Evolutionary conservation across 2,329 filamentous ascomycete genomes (phyloP), one percentile per base, ranked within the genome.

Genomic region (Paracoccidioides brasiliensis): DNA sequence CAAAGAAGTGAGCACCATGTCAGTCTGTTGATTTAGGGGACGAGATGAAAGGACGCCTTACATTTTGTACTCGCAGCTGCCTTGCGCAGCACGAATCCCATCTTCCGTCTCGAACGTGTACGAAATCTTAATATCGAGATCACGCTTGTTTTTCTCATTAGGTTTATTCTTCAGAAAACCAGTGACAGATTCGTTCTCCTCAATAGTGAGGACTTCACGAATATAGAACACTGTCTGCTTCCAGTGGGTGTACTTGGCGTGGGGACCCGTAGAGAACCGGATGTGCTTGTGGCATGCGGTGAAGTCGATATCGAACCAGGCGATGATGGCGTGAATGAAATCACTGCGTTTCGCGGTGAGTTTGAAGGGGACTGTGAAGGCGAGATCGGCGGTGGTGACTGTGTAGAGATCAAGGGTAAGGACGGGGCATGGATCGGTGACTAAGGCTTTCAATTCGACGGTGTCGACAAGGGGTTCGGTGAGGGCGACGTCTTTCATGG

Each of bases 141-240:
- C 93, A 62, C 93, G 85, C 71, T 86, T 84, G 78, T 98, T 97
- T 81, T 93, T 90, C 60, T 86, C 80, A 70, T 95, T 98, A 54
- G 93, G 93, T 73, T 84, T 86, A 76, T 91, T 94, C 60, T 82
- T 79, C 43, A 98, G 76, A 37, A 79, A 76, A 66, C 88, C 88
- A 58, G 76, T 74, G 58, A 98, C 79, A 66, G 81, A 78, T 77
- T 98, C 93, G 56, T 86, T 89, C 67, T 88, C 80, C 72, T 95
- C 85, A 41, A 95, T 90, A 15, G 90, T 97, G 61, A 98, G 77
- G 38, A 95, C 88, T 64, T 98, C 90, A 67, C 87, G 83, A 60
- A 98, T 79, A 76, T 98, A 98, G 77, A 98, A 97, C 60, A 98
- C 93, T 10, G 93, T 98, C 78, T 98, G 93, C 78, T 98, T 98